Base-by-base conservation (phyloP, 2,329 filamentous ascomycete genomes). In the Hypoxylon sp. region DNA sequence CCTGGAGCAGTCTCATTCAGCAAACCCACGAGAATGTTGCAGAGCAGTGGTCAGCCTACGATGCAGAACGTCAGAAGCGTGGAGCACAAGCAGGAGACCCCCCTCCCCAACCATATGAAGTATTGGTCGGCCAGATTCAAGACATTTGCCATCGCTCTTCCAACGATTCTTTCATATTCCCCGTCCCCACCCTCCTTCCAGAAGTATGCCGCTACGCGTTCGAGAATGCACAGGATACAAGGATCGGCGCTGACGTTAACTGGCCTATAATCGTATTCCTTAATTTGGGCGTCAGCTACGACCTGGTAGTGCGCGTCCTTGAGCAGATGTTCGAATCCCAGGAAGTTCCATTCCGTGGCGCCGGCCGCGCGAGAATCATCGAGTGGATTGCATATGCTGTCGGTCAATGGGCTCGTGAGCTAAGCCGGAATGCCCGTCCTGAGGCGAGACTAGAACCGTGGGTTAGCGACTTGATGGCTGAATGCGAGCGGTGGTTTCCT, bases 1-100 rank as follows among this genome's bases (percentile, higher is more conserved):
- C 93, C 2, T 99, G 96, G 96, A 85, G 89, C 74, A 90, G 90
- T 71, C 84, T 97, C 18, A 88, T 99, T 66, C 86, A 92, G 62
- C 85, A 89, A 68, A 88, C 89, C 4, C 91, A 95, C 74, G 70
- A 84, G 26, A 84, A 87, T 18, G 78, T 85, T 20, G 78, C 80
- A 53, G 79, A 82, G 40, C 79, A 80, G 30, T 81, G 77, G 74
- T 72, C 78, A 7, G 70, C 65, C 8, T 75, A 72, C 20, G 67
- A 81, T 79, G 55, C 80, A 83, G 62, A 86, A 84, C 16, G 78
- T 71, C 52, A 72, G 72, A 24, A 77, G 53, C 77, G 77, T 2
- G 75, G 75, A 2, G 71, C 45, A 16, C 64, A 64, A 18, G 64
- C 67, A 2, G 69, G 81, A 2, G 78, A 80, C 0, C 78, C 78